Evolutionary conservation across 2,329 filamentous ascomycete genomes (phyloP).

Genomic region (Arthrobotrys entomopaga): DNA sequence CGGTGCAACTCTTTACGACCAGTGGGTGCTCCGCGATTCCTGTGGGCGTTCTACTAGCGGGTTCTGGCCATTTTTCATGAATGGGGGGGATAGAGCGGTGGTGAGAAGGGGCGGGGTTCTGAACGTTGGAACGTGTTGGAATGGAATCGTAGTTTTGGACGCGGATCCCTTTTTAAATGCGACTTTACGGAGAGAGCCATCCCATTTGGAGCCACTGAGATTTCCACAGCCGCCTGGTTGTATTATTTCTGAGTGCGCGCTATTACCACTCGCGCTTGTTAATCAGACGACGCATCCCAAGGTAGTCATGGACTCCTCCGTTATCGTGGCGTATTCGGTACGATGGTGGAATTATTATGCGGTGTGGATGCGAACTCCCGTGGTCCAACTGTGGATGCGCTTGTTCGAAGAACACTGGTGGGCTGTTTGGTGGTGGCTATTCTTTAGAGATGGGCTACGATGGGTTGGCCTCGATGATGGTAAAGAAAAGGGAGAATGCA

Average conservation of each 20-base stretch:
- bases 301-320: slow-evolving; percentile 38
- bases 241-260: slow-evolving; percentile 41
- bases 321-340: slow-evolving; percentile 41
- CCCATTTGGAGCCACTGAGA: slow-evolving; percentile 33
- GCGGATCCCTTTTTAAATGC: slow-evolving; percentile 42
- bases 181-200: slow-evolving; percentile 23
- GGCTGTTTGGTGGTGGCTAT: slow-evolving; percentile 39
- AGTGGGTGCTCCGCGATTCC: slow-evolving; percentile 44
- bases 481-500: slow-evolving; percentile 68
- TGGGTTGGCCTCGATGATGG: slow-evolving; percentile 62
- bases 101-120: slow-evolving; percentile 2
- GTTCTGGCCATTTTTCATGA: slow-evolving; percentile 49
- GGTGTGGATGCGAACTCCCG: slow-evolving; percentile 38
- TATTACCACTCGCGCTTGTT: slow-evolving; percentile 44
- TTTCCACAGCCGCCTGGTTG: slow-evolving; percentile 41
- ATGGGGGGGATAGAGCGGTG: slow-evolving; percentile 24
- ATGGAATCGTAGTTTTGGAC: slow-evolving; percentile 45
- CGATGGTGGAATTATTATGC: slow-evolving; percentile 50
- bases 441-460: slow-evolving; percentile 25
- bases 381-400: slow-evolving; percentile 45
- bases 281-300: slow-evolving; percentile 26
- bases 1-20: slow-evolving; percentile 42
- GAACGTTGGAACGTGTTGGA: slow-evolving; percentile 53
- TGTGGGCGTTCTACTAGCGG: slow-evolving; percentile 37
- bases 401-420: slow-evolving; percentile 41